Percentiles rank a stretch among this genome's conserved stretches.
Conservation (phyloP, 2,329 filamentous ascomycete genomes). For the Clarireedia sp. region DNA sequence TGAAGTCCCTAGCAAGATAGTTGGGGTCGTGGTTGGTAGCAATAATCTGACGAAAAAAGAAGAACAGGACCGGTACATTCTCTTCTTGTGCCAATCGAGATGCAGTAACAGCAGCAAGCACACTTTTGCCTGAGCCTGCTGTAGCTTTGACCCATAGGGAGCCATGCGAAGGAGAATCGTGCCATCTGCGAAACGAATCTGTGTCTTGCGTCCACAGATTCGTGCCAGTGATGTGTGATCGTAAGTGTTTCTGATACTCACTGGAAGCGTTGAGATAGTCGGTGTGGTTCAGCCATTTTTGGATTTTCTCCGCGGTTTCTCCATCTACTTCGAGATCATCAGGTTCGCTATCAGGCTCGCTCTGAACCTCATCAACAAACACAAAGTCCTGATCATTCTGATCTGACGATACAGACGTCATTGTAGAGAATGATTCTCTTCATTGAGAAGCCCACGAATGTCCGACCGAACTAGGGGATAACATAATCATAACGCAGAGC, state of each 20-base stretch:
- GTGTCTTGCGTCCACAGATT: conserved; percentile 19
- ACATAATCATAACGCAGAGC: too few species aligned
- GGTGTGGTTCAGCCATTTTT: conserved; percentile 17
- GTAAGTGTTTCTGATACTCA: conserved; percentile 18
- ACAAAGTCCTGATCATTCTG: not conserved
- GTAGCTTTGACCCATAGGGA: conserved; percentile 40
- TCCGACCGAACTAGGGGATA: too few species aligned
- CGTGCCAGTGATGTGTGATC: conserved; percentile 14
- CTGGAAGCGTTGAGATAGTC: conserved; percentile 13
- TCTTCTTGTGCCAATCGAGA: conserved; percentile 2
- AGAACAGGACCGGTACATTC: not conserved
- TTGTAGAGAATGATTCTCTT: not conserved
- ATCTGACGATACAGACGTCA: not conserved
- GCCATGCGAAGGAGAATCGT: conserved; percentile 28
- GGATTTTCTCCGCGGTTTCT: not conserved
- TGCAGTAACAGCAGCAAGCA: conserved; percentile 26
- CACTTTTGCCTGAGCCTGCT: conserved; percentile 38
- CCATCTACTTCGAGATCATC: not conserved
- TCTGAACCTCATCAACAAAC: not conserved
- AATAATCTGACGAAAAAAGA: conserved; percentile 21
- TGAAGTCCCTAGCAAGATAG: conserved; percentile 28
- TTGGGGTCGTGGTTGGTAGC: conserved; percentile 24
- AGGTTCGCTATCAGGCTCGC: not conserved
- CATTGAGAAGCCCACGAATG: not conserved
- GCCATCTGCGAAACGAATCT: conserved; percentile 14